phyloP scores from a whole-genome alignment of 2,329 filamentous ascomycete genomes.

The Mollisia scopiformis region DNA sequence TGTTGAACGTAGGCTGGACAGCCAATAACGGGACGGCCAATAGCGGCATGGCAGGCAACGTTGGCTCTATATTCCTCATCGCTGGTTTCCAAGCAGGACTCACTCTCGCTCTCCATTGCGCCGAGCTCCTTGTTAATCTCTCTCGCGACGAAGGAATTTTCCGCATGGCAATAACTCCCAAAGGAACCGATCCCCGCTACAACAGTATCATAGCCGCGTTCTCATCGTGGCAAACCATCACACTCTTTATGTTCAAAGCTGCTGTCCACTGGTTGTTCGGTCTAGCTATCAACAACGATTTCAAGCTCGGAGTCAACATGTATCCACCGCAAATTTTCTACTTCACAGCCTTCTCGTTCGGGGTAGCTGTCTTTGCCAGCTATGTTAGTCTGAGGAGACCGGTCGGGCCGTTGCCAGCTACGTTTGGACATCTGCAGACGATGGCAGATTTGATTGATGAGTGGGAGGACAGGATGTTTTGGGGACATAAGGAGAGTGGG shows the following conservation, averaged over 20 bases:
- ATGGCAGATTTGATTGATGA: slow-evolving; percentile 38
- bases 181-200: slow-evolving; percentile 33
- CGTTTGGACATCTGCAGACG: slow-evolving; percentile 39
- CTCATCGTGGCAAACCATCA: slow-evolving; percentile 34
- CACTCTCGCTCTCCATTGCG: slow-evolving; percentile 42
- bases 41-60: slow-evolving; percentile 21
- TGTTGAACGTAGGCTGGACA: slow-evolving; percentile 34
- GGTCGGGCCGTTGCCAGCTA: slow-evolving; percentile 31
- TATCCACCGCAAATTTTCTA: slow-evolving; percentile 38
- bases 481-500: slow-evolving; percentile 10
- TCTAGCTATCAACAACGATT: slow-evolving; percentile 34
- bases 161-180: slow-evolving; percentile 28
- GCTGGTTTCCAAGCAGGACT: slow-evolving; percentile 32
- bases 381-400: slow-evolving; percentile 25
- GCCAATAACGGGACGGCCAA: slow-evolving; percentile 22
- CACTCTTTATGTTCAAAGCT: slow-evolving; percentile 35
- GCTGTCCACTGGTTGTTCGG: slow-evolving; percentile 39
- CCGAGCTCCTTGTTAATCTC: slow-evolving; percentile 60
- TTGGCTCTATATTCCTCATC: slow-evolving; percentile 34
- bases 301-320: slow-evolving; percentile 36
- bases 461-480: slow-evolving; percentile 25
- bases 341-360: slow-evolving; percentile 29
- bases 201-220: slow-evolving; percentile 35
- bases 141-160: slow-evolving; percentile 39
- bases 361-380: slow-evolving; percentile 33